Base-by-base conservation (phyloP, 768 basidiomycete genomes). In the Mycena epipterygia region DNA sequence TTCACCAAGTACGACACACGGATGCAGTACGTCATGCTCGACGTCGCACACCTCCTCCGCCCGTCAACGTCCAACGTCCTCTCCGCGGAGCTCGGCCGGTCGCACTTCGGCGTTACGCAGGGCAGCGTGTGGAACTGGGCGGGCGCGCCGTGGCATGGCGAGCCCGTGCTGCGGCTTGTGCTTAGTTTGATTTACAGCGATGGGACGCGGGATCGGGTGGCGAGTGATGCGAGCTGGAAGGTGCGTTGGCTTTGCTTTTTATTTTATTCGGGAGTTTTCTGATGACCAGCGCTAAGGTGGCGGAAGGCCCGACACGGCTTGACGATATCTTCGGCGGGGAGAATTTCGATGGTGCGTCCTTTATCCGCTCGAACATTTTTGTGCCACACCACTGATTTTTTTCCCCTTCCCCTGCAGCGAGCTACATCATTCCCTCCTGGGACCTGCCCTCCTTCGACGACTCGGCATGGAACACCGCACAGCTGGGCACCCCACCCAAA, bases 61-160 rank as follows among this genome's bases (percentile, higher is more conserved):
- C 13, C 35, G 12, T 6, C 17, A n/a, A 21, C 30, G 32, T 1
- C 64, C 8, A 80, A 80, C 44, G 75, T 71, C 16, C 70, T 79
- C 51, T 70, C 75, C 14, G 73, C 76, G 3, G 76, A 76, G 64
- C 75, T 79, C 37, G 79, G 79, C 14, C 74, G 79, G 37, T 69
- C 73, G 32, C 79, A 80, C 66, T 79, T 76, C 58, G 79, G 76
- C 14, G 77, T 78, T 2, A 80, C 78, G 1, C 78, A 80, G 55
- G 77, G 78, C 17, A 78, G 60, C 51, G 77, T 78, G n/a, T 80
- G 78, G 78, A 80, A 77, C 65, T 80, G 79, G 78, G 68, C 72
- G 46, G 62, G 59, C n/a, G 79, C 75, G n/a, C 68, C 79, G 19
- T 80, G 79, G 78, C 79, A 79, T 35, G 78, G 70, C 2, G 78